Evolutionary conservation across 2,329 filamentous ascomycete species (phyloP), one percentile per base, ranked within the genome.

Genomic region (Thelonectria blattea): DNA sequence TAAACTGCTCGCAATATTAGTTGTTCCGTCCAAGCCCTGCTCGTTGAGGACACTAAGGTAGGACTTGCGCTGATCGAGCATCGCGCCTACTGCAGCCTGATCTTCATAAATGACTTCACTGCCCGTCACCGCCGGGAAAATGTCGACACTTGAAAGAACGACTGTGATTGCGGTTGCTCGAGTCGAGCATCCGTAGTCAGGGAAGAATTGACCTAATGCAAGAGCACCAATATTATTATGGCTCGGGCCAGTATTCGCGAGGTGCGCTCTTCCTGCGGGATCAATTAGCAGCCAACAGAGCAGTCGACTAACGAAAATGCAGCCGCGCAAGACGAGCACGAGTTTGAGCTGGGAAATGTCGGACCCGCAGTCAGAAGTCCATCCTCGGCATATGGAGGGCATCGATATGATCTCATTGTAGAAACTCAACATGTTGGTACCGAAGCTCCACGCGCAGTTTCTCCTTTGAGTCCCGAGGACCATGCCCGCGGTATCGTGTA

Each of bases 251-350:
- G 43, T 61, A 61, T 34, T 24, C 18, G 14, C 58, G 37, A 52
- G 58, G 58, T 61, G 50, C 41, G 53, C 37, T 18, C 22, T 27
- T 45, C 41, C 42, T 22, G 2, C 24, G 18, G 2, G 12, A 45
- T 12, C 15, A 27, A 15, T n/a, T 37, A 24, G 27, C 12, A 24
- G 4, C 42, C 18, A 46, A 46, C 42, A 45, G 11, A 7, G 37
- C 34, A 46, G 15, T 45, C 45, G 46, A 50, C 53, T 57, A 41
- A 61, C 48, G 18, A 32, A 5, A 27, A 17, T 37, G 20, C 39
- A 61, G 58, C 58, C 17, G 54, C 58, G 24, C 58, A 62, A 47
- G 51, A 65, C 18, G 61, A 60, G 47, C 37, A 64, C 47, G 60
- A 61, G 30, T 47, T 52, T 55, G 60, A 62, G 55, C 59, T 54